A percentile compares a stretch with the other conserved stretches of the same genome.
Conservation (phyloP, 768 basidiomycete genomes). For the Trametes meyenii region DNA sequence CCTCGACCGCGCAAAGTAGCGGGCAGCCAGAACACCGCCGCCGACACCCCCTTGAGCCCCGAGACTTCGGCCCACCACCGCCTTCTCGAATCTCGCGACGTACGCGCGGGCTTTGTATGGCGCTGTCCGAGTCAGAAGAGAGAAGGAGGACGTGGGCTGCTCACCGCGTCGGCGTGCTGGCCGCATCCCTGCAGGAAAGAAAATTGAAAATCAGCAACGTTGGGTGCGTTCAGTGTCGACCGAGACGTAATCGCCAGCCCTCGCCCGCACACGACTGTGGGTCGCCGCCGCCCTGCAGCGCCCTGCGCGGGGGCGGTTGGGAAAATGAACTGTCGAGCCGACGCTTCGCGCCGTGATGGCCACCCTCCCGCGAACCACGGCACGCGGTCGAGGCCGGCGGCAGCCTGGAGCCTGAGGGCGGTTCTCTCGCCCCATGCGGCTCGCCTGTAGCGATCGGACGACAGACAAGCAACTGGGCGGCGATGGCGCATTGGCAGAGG, state of each 20-base stretch:
- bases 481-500: not conserved
- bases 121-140: not conserved
- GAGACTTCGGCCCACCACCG: conserved; percentile 10
- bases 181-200: conserved; percentile 64
- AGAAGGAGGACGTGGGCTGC: conserved; percentile 27
- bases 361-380: conserved; percentile 15
- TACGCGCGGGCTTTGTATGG: not conserved
- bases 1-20: not conserved
- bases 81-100: not conserved
- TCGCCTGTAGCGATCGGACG: not conserved
- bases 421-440: too few relatives aligned
- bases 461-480: not conserved
- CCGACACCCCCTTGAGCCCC: not conserved
- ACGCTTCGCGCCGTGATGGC: conserved; percentile 5
- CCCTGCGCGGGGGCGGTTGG: not conserved
- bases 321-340: conserved; percentile 6
- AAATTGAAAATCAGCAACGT: conserved; percentile 21
- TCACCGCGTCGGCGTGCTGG: conserved; percentile 62
- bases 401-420: too few relatives aligned
- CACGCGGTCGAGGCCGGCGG: not conserved
- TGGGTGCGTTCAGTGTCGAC: not conserved
- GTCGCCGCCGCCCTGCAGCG: not conserved
- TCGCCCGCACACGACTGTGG: not conserved
- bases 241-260: conserved; percentile 16
- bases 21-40: not conserved